Evolutionary conservation across 768 basidiomycete species (phyloP), one percentile per base, ranked within the genome.

Genomic region (Gymnopilus junonius): DNA sequence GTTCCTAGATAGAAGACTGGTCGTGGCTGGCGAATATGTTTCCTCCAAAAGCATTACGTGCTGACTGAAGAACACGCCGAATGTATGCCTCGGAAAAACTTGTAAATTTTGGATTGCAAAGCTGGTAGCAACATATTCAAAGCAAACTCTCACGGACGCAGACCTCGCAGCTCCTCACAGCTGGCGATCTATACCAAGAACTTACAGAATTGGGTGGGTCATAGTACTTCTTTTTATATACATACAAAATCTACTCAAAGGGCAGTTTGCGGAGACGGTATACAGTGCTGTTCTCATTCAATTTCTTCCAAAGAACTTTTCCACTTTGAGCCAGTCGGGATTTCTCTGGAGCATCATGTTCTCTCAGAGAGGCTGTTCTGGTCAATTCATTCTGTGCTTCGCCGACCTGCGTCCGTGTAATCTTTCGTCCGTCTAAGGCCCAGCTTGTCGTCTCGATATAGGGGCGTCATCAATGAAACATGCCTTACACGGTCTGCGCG

Each of bases 191-290:
- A 11, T 71, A 77, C 51, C 42, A 64, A 17, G 77, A 83, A 63
- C 74, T 87, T 23, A 74, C 81, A 53, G 81, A 83, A 48, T 64
- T 83, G 51, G 83, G 82, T 79, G 50, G 60, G 76, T n/a, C n/a
- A n/a, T n/a, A 39, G 7, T 51, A 46, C 12, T 21, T 29, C 23
- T 43, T 35, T 39, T 35, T 43, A 21, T 11, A 39, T 21, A 25
- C 54, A 29, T 23, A n/a, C 43, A 53, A 39, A 59, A 37, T 23
- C 34, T 25, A 34, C 34, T 20, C 27, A 32, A 70, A 79, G 84
- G 86, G 14, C 83, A 88, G 74, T 88, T 86, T 70, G 81, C 85
- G 7, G 85, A 87, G 68, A 50, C 85, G 7, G 80, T 80, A 1
- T 83, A 87, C 65, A 80, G 81, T 56, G 57, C 73, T 4, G 65